phyloP scores from a whole-genome alignment of 2,329 filamentous ascomycete species.

The Ceratocystis eucalypticola region DNA sequence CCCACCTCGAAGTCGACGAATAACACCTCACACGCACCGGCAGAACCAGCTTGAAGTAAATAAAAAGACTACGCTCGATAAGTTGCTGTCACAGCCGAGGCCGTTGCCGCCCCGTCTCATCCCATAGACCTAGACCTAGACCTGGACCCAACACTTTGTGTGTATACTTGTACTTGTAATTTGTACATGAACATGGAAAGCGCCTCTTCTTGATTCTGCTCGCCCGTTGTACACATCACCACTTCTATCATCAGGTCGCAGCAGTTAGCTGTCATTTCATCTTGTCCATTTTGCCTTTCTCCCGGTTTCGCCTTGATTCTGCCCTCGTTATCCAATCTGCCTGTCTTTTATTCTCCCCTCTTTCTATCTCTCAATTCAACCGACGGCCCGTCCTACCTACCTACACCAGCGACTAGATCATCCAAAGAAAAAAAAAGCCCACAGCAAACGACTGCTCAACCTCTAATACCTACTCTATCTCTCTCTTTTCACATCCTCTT shows the following conservation, averaged over 20 bases:
- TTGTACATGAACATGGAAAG: constrained; percentile 4
- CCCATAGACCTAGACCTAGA: neutral
- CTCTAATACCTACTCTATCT: too few species aligned
- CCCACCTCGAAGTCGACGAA: neutral
- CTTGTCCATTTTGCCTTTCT: neutral
- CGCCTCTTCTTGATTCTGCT: constrained; percentile 9
- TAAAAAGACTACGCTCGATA: neutral
- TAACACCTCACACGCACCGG: neutral
- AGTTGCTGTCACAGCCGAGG: neutral
- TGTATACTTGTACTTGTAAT: neutral
- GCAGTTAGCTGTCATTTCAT: neutral
- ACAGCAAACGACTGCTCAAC: neutral
- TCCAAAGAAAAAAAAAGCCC: neutral
- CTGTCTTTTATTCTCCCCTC: neutral
- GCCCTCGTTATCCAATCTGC: neutral
- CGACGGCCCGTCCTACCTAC: neutral
- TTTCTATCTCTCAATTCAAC: neutral
- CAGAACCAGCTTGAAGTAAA: neutral
- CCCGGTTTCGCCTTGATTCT: neutral
- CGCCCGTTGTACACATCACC: constrained; percentile 9
- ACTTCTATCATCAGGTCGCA: neutral
- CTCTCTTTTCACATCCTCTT: neutral
- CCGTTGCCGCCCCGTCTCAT: neutral
- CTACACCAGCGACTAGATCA: neutral
- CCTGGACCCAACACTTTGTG: neutral